A percentile compares a stretch with the other conserved stretches of the same genome.
Evolutionary conservation across 257 asterid genomes (phyloP).

Genomic region (Agastache rugosa): DNA sequence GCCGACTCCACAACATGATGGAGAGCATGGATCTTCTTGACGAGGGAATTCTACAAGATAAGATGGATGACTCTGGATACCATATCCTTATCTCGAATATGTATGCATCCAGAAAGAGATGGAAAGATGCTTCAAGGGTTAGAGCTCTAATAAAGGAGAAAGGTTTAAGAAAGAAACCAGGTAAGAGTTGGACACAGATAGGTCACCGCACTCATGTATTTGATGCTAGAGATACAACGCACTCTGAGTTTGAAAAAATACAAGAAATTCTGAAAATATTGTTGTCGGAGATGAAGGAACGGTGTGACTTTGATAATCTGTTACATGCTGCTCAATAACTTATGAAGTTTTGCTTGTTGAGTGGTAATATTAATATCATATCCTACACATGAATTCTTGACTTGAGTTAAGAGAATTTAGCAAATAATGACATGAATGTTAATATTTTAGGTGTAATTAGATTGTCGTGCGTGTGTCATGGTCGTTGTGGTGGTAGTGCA

Average conservation of each 20-base stretch:
- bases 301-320: neutral
- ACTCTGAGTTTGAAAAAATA: conserved; percentile 36
- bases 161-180: conserved; percentile 46
- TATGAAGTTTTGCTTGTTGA: neutral
- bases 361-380: conserved; percentile 5
- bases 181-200: conserved; percentile 45
- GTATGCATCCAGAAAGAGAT: conserved; percentile 48
- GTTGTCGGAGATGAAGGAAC: conserved; percentile 39
- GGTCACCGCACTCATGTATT: conserved; percentile 42
- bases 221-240: conserved; percentile 43
- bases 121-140: conserved; percentile 49
- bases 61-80: conserved; percentile 45
- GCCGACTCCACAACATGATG: conserved; percentile 39
- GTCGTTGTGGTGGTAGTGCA: neutral
- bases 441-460: no score
- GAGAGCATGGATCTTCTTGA: conserved; percentile 34
- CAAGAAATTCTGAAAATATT: conserved; percentile 28
- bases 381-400: neutral
- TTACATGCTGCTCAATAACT: neutral
- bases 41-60: conserved; percentile 33
- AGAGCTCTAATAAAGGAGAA: conserved; percentile 44
- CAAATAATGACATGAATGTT: neutral
- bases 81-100: conserved; percentile 46
- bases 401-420: neutral
- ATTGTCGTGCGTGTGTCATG: neutral